Evolutionary conservation across 345 rosid species (phyloP).

Genomic region (Microcos paniculata): DNA sequence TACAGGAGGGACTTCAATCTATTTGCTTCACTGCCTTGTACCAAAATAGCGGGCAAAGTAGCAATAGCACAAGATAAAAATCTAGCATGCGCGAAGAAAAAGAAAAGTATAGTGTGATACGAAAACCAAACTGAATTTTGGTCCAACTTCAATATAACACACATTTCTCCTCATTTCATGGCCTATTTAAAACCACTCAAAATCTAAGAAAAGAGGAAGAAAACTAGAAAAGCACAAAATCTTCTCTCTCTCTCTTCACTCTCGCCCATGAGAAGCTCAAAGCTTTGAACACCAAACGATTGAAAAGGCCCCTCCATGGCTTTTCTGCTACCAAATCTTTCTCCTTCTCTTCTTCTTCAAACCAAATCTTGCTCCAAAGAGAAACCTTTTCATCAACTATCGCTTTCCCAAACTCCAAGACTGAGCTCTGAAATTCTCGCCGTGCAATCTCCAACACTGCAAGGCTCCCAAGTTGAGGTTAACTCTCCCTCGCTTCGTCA

Average conservation of each 20-base stretch:
- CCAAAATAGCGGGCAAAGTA: too few species aligned
- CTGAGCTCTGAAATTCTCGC: slow-evolving; percentile 13
- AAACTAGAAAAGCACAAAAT: slow-evolving; percentile 17
- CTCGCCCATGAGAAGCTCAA: slow-evolving; percentile 28
- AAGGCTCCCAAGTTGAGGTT: slow-evolving; percentile 43
- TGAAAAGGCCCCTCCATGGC: slow-evolving; percentile 47
- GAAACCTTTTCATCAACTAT: slow-evolving; percentile 26
- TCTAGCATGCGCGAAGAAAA: too few species aligned
- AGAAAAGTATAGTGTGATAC: too few species aligned
- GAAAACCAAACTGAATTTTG: too few species aligned
- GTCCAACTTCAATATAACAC: too few species aligned
- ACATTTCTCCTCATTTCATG: too few species aligned
- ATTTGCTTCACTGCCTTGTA: too few species aligned
- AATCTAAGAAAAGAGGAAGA: too few species aligned
- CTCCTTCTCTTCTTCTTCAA: slow-evolving; percentile 53
- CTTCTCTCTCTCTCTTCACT: slow-evolving; percentile 14
- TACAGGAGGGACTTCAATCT: too few species aligned
- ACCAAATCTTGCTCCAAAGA: slow-evolving; percentile 45
- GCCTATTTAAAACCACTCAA: too few species aligned
- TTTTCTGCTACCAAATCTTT: slow-evolving; percentile 74
- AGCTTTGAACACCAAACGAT: not conserved
- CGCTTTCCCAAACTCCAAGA: slow-evolving; percentile 4
- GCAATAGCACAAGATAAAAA: too few species aligned
- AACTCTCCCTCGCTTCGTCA: slow-evolving; percentile 27
- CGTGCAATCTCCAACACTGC: slow-evolving; percentile 38